Evolutionary conservation across 2,329 filamentous ascomycete species (phyloP).

Genomic region (Dothistroma pini): DNA sequence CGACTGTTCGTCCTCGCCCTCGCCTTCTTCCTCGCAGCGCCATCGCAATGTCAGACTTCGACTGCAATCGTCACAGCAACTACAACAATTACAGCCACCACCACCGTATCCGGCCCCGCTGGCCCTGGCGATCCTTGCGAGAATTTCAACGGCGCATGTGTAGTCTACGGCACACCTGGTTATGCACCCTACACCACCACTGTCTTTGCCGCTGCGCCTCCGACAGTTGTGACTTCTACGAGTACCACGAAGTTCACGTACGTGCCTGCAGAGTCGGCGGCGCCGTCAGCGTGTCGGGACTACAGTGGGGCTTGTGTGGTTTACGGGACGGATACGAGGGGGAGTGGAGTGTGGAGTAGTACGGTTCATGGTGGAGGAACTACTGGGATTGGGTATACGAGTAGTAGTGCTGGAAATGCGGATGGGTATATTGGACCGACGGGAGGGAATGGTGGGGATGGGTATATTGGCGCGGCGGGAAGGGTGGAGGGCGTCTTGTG

Average conservation of each 20-base stretch:
- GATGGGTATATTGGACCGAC: constrained; percentile 15
- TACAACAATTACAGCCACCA: constrained; percentile 11
- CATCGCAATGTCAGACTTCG: constrained; percentile 9
- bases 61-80: constrained; percentile 15
- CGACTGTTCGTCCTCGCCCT: too few relatives aligned
- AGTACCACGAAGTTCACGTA: constrained; percentile 10
- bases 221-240: constrained; percentile 10
- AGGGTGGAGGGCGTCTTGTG: background rate
- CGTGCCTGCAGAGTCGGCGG: constrained; percentile 1
- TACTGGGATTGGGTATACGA: background rate
- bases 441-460: constrained; percentile 10
- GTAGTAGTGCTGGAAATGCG: constrained; percentile 6
- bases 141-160: constrained; percentile 16
- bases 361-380: constrained; percentile 4
- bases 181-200: constrained; percentile 12
- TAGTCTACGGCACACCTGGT: constrained; percentile 13
- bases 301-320: constrained; percentile 22
- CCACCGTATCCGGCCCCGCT: background rate
- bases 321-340: constrained; percentile 12
- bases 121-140: constrained; percentile 15
- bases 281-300: constrained; percentile 13
- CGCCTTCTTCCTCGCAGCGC: background rate
- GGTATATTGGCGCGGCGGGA: constrained; percentile 13
- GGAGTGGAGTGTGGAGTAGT: constrained; percentile 1
- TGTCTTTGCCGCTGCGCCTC: constrained; percentile 8